phyloP scores from a whole-genome alignment of 75 land plant genomes.

The Chamaecyparis obtusa region DNA sequence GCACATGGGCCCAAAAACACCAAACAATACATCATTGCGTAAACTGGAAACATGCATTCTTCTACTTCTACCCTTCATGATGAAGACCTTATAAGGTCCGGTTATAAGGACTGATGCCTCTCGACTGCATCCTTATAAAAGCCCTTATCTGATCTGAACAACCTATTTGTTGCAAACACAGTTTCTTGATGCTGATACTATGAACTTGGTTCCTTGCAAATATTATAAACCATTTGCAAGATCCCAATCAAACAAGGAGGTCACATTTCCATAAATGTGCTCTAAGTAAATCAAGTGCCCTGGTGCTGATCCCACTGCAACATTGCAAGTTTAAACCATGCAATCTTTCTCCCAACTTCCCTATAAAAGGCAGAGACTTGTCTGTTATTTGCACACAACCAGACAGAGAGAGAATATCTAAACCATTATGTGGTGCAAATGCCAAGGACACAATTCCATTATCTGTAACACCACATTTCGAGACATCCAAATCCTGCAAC shows the following conservation, averaged over 20 bases:
- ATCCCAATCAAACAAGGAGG: slow-evolving; percentile 38
- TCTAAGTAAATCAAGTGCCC: slow-evolving; percentile 35
- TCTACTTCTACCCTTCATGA: background rate
- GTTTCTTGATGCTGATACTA: slow-evolving; percentile 12
- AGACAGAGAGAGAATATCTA: slow-evolving; percentile 65
- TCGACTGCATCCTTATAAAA: background rate
- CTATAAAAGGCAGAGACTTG: slow-evolving; percentile 48
- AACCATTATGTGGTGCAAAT: slow-evolving; percentile 27
- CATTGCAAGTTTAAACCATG: slow-evolving; percentile 71
- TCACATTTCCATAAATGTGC: slow-evolving; percentile 66
- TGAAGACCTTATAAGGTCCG: background rate
- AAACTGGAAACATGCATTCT: background rate
- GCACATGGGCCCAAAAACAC: slow-evolving; percentile 15
- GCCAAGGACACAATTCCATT: slow-evolving; percentile 60
- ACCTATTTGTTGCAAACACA: background rate
- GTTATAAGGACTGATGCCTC: no score
- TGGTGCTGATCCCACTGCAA: slow-evolving; percentile 53
- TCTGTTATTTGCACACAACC: slow-evolving; percentile 68
- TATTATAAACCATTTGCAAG: slow-evolving; percentile 8
- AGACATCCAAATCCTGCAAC: slow-evolving; percentile 71
- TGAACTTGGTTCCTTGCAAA: slow-evolving; percentile 4
- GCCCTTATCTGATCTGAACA: background rate
- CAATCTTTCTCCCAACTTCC: slow-evolving; percentile 40
- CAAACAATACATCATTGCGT: background rate
- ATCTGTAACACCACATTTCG: slow-evolving; percentile 65